phyloP scores from a whole-genome alignment of 345 rosid species.

The Odontarrhena argentea region DNA sequence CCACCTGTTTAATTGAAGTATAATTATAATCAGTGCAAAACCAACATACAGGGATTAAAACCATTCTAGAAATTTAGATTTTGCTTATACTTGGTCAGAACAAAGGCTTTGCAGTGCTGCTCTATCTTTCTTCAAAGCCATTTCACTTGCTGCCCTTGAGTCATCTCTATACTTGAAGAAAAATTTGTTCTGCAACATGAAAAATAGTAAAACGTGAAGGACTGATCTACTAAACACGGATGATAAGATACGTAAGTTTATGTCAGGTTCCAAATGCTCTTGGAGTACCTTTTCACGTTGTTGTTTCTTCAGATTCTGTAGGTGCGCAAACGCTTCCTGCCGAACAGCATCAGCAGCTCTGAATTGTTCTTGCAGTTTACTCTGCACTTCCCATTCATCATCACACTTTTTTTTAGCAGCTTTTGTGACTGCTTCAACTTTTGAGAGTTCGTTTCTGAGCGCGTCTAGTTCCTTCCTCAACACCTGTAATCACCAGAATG shows the following conservation, averaged over 20 bases:
- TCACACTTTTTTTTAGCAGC: slow-evolving; percentile 55
- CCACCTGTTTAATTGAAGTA: slow-evolving; percentile 53
- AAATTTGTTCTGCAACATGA: slow-evolving; percentile 55
- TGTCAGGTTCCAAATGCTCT: slow-evolving; percentile 25
- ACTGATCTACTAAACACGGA: slow-evolving; percentile 5
- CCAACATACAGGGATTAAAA: slow-evolving; percentile 15
- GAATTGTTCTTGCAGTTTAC: slow-evolving; percentile 49
- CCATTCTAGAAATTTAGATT: slow-evolving; percentile 23
- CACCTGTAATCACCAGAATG: slow-evolving; percentile 46
- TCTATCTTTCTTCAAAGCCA: slow-evolving; percentile 57
- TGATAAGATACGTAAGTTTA: slow-evolving; percentile 20
- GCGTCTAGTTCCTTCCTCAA: slow-evolving; percentile 70
- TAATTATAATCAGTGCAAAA: slow-evolving; percentile 34
- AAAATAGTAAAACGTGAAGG: slow-evolving; percentile 6
- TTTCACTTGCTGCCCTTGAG: slow-evolving; percentile 54
- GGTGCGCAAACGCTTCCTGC: slow-evolving; percentile 66
- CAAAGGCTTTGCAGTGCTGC: slow-evolving; percentile 63
- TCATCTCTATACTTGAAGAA: slow-evolving; percentile 69
- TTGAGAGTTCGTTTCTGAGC: slow-evolving; percentile 55
- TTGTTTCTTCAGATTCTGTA: slow-evolving; percentile 59
- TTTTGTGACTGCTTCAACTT: slow-evolving; percentile 60
- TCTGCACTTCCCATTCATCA: slow-evolving; percentile 51
- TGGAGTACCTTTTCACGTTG: slow-evolving; percentile 62
- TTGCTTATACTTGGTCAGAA: slow-evolving; percentile 57
- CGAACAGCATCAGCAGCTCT: slow-evolving; percentile 67